phyloP scores from a whole-genome alignment of 2,329 filamentous ascomycete genomes.

The Calonectria crousiana region DNA sequence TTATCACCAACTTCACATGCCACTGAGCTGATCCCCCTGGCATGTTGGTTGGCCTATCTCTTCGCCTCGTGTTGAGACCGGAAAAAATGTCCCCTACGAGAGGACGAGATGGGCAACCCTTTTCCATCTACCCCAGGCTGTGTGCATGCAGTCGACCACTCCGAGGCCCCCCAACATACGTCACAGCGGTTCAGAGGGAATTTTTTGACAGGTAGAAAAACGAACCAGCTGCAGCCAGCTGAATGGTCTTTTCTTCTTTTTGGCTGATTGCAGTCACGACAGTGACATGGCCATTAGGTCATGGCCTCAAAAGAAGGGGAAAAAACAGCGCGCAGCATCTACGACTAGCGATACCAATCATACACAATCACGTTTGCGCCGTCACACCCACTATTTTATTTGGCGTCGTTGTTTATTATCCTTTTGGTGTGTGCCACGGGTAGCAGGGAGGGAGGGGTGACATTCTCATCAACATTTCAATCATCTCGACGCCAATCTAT shows the following conservation, averaged over 20 bases:
- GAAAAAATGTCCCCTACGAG: neutral
- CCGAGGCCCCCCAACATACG: constrained; percentile 3
- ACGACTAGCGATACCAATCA: constrained; percentile 18
- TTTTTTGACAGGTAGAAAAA: constrained; percentile 5
- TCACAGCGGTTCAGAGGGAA: neutral
- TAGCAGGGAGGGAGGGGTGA: neutral
- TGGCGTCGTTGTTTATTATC: neutral
- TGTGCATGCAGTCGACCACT: neutral
- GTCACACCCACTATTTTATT: neutral
- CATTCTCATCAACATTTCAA: neutral
- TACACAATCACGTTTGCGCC: neutral
- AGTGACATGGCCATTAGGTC: neutral
- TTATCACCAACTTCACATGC: neutral
- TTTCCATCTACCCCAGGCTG: neutral
- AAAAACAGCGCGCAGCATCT: neutral
- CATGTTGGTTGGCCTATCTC: neutral
- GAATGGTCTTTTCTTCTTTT: neutral
- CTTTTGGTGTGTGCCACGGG: neutral
- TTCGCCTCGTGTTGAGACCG: neutral
- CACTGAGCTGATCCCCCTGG: neutral
- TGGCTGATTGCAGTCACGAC: neutral
- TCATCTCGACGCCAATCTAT: neutral
- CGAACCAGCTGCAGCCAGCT: neutral
- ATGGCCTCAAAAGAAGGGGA: constrained; percentile 16
- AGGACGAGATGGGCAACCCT: neutral